phyloP scores from a whole-genome alignment of 2,329 filamentous ascomycete genomes.

The Bimuria novae-zelandiae region DNA sequence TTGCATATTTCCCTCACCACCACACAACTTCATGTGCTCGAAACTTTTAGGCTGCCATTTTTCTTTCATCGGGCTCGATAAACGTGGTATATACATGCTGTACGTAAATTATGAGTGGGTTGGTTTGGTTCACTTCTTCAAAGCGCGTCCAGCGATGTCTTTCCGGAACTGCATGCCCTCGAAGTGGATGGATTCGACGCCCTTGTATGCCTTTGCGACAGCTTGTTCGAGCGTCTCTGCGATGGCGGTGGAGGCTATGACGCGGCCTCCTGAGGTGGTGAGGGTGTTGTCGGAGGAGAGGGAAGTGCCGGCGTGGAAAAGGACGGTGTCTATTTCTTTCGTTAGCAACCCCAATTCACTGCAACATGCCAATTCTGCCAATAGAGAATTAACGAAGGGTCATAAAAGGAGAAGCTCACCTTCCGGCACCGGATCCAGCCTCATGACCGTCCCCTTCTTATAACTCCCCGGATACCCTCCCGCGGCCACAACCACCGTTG shows the following conservation, averaged over 20 bases:
- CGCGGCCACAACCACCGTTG: conserved; percentile 91
- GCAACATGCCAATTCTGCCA: no score
- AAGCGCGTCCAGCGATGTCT: conserved; percentile 74
- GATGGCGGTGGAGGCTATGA: conserved; percentile 89
- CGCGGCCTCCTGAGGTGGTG: conserved; percentile 81
- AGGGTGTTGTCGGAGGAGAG: conserved; percentile 65
- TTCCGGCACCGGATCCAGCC: conserved; percentile 57
- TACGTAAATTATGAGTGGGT: no score
- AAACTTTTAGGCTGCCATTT: no score
- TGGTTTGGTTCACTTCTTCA: conserved; percentile 41
- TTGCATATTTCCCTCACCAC: no score
- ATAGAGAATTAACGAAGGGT: no score
- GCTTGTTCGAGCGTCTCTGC: conserved; percentile 77
- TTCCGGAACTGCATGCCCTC: conserved; percentile 89
- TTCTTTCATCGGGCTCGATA: not conserved
- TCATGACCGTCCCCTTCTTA: conserved; percentile 73
- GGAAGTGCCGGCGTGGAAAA: conserved; percentile 93
- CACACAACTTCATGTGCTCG: no score
- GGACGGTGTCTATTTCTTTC: conserved; percentile 59
- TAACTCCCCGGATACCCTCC: conserved; percentile 87
- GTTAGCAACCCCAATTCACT: no score
- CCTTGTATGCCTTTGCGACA: conserved; percentile 84
- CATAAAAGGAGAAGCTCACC: conserved; percentile 28
- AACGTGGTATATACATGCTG: not conserved
- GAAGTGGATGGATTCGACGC: conserved; percentile 79